phyloP scores from a whole-genome alignment of 75 land plant genomes.

The Selaginella tamariscina region DNA sequence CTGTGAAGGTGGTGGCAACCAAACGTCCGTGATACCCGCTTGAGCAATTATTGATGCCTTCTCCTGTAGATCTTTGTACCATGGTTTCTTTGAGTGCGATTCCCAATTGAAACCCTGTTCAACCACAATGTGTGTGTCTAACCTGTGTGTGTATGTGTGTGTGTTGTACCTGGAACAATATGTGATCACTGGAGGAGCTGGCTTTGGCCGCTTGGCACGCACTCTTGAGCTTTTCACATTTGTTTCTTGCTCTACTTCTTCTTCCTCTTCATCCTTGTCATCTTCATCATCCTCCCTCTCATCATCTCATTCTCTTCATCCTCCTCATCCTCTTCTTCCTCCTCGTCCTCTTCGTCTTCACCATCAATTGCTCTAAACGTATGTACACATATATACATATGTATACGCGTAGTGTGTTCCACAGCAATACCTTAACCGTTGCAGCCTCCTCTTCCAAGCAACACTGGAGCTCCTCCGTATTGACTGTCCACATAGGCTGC shows the following conservation, averaged over 20 bases:
- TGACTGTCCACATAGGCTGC: not conserved
- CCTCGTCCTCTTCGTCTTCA: not conserved
- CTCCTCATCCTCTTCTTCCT: not conserved
- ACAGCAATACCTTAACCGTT: too few relatives aligned
- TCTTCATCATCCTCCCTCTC: not conserved
- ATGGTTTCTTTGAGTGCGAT: conserved; percentile 18
- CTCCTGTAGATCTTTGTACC: conserved; percentile 16
- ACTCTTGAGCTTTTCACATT: not conserved
- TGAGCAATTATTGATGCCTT: conserved; percentile 14
- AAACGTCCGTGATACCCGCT: conserved; percentile 24
- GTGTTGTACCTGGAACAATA: conserved; percentile 13
- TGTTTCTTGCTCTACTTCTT: not conserved
- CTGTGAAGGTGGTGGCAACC: conserved; percentile 28
- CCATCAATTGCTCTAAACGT: not conserved
- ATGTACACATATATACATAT: too few relatives aligned
- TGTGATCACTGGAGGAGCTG: conserved; percentile 8
- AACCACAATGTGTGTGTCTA: not conserved
- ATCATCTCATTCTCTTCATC: not conserved
- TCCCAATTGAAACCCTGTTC: conserved; percentile 29
- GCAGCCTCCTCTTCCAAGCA: conserved; percentile 1
- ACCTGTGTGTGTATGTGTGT: conserved; percentile 10
- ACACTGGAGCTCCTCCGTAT: not conserved
- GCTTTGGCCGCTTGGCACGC: conserved; percentile 11
- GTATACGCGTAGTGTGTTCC: too few relatives aligned
- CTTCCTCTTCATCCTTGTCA: not conserved